Evolutionary conservation across 73 alveolate genomes (phyloP).

Genomic region (Stentor coeruleus): DNA sequence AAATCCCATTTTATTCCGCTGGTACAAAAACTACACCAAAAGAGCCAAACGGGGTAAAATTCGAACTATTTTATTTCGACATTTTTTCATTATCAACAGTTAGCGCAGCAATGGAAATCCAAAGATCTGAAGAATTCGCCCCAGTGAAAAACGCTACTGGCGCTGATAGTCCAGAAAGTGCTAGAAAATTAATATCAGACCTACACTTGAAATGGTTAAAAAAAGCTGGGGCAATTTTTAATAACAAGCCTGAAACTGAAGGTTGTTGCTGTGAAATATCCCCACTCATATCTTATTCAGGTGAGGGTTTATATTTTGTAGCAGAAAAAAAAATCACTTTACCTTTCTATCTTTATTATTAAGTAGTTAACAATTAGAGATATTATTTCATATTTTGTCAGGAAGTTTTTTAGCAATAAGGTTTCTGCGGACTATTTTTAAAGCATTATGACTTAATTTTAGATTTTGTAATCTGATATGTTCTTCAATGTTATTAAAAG

Average conservation of each 20-base stretch:
- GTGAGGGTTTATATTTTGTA: not conserved
- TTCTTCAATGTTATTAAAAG: too few species aligned
- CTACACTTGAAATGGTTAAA: constrained; percentile 45
- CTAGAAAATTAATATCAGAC: constrained; percentile 49
- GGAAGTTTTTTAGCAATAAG: too few species aligned
- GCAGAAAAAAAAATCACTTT: not conserved
- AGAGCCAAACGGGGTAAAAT: constrained; percentile 55
- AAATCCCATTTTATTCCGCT: constrained; percentile 47
- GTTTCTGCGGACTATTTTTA: too few species aligned
- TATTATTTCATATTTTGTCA: too few species aligned
- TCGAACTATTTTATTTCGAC: constrained; percentile 66
- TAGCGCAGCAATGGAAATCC: constrained; percentile 50
- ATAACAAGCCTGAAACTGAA: not conserved
- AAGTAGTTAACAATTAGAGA: too few species aligned
- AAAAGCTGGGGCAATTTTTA: constrained; percentile 34
- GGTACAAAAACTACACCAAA: constrained; percentile 42
- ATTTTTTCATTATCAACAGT: constrained; percentile 50
- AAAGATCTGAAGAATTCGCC: constrained; percentile 75
- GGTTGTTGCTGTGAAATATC: constrained; percentile 18
- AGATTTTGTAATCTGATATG: too few species aligned
- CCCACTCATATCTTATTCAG: constrained; percentile 15
- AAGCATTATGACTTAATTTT: too few species aligned
- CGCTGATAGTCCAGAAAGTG: constrained; percentile 68
- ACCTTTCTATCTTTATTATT: too few species aligned
- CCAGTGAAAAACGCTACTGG: constrained; percentile 85